Evolutionary conservation across 2,329 filamentous ascomycete genomes (phyloP).

Genomic region (Cryphonectria naterciae): DNA sequence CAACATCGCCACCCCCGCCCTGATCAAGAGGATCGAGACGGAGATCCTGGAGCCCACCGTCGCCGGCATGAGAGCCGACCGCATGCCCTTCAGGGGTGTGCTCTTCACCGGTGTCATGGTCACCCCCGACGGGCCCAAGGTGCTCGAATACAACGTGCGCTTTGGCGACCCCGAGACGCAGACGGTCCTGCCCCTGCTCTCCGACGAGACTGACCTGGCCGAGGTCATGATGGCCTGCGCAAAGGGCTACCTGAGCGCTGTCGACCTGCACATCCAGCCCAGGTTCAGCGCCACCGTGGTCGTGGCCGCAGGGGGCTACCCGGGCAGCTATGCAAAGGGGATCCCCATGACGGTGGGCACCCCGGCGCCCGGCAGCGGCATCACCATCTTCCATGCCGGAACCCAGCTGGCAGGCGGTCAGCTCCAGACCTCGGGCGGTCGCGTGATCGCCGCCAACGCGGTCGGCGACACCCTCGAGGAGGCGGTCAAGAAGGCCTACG

Average conservation of each 20-base stretch:
- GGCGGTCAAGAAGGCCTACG: conserved; percentile 85
- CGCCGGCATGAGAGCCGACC: conserved; percentile 82
- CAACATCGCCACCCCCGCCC: conserved; percentile 71
- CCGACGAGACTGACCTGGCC: conserved; percentile 78
- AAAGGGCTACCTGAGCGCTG: conserved; percentile 71
- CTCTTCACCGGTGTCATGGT: conserved; percentile 95
- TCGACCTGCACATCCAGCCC: conserved; percentile 68
- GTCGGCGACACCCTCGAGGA: conserved; percentile 72
- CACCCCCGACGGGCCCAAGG: conserved; percentile 77
- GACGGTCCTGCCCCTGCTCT: conserved; percentile 79
- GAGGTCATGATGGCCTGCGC: conserved; percentile 87
- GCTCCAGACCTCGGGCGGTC: conserved; percentile 79
- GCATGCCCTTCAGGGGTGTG: conserved; percentile 72
- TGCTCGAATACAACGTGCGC: conserved; percentile 90
- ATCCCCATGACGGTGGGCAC: conserved; percentile 57
- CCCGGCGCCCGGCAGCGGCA: conserved; percentile 52
- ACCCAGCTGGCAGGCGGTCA: conserved; percentile 67
- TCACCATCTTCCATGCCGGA: conserved; percentile 90
- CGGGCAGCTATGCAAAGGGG: conserved; percentile 82
- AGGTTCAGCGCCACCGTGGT: conserved; percentile 89
- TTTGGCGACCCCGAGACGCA: conserved; percentile 94
- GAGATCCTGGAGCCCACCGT: conserved; percentile 90
- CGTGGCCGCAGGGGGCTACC: conserved; percentile 91
- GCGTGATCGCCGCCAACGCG: conserved; percentile 92
- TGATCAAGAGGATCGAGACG: conserved; percentile 78